A percentile compares a stretch with the other conserved stretches of the same genome.
phyloP scores from a whole-genome alignment of 73 alveolate species.

The Paraurostyla sp. region DNA sequence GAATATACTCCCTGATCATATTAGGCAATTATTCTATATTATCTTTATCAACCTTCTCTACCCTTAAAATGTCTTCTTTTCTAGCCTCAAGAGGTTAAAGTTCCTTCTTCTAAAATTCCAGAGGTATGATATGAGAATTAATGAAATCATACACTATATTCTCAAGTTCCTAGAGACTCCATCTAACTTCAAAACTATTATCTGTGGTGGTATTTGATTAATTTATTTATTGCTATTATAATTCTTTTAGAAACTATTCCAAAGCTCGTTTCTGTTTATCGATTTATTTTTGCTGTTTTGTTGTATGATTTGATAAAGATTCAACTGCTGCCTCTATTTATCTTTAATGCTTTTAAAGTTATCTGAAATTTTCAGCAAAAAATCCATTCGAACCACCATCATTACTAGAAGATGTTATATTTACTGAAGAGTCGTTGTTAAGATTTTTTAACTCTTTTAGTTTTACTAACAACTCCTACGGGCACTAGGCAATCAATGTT shows the following conservation, averaged over 20 bases:
- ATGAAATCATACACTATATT: conserved; percentile 55
- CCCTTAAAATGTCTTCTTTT: conserved; percentile 33
- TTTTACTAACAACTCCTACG: neutral
- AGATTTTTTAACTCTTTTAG: neutral
- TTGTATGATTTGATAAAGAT: neutral
- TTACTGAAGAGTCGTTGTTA: neutral
- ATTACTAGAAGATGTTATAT: neutral
- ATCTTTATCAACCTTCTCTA: conserved; percentile 6
- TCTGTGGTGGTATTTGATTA: conserved; percentile 12
- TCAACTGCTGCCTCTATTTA: conserved; percentile 33
- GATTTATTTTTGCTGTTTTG: neutral
- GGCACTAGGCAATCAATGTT: neutral
- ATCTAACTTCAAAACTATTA: conserved; percentile 55
- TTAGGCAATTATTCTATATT: neutral
- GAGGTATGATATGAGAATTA: neutral
- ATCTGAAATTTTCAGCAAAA: conserved; percentile 29
- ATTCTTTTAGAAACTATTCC: conserved; percentile 9
- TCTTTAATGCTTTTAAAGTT: neutral
- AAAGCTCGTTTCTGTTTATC: neutral
- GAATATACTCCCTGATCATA: conserved; percentile 40
- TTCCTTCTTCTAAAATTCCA: neutral
- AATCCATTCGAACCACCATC: no score
- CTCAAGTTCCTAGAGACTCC: conserved; percentile 57
- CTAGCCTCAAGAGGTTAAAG: neutral
- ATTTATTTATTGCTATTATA: neutral